These are phyloP conservation scores for Scheffersomyces coipomensis DNA, from an alignment of 805 yeast genomes.

Conservation along the genomic window DNA sequence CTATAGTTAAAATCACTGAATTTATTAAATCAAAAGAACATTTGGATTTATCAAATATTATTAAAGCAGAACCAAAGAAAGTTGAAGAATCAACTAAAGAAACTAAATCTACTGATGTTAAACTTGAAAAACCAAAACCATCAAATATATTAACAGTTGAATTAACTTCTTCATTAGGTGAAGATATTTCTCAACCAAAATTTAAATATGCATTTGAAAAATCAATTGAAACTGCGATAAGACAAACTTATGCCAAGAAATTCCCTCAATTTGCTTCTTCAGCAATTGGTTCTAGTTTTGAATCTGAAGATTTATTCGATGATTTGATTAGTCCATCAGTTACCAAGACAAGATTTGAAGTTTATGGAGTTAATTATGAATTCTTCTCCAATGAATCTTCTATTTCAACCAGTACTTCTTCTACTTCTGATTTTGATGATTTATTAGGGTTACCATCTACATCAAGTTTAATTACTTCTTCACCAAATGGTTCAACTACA, in stretches of 20 bases:
- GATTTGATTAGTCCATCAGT: constrained; percentile 37
- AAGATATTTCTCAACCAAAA: constrained; percentile 20
- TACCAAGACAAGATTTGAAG: constrained; percentile 33
- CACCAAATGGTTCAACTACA: constrained; percentile 6
- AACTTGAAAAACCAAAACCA: constrained; percentile 23
- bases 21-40: constrained; percentile 56
- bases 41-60: constrained; percentile 72
- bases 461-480: background rate
- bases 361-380: constrained; percentile 24
- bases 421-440: constrained; percentile 27
- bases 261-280: constrained; percentile 37
- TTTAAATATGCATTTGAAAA: constrained; percentile 30
- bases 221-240: constrained; percentile 27
- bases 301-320: constrained; percentile 31
- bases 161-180: constrained; percentile 24
- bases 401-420: constrained; percentile 2
- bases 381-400: constrained; percentile 12
- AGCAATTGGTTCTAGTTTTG: constrained; percentile 21
- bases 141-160: constrained; percentile 22
- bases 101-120: constrained; percentile 6
- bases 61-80: constrained; percentile 34
- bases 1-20: constrained; percentile 52
- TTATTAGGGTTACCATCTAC: constrained; percentile 24
- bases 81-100: constrained; percentile 11
- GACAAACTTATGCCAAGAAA: constrained; percentile 26